Conservation (phyloP, 2,329 filamentous ascomycete genomes). For the Clonostachys rhizophaga region DNA sequence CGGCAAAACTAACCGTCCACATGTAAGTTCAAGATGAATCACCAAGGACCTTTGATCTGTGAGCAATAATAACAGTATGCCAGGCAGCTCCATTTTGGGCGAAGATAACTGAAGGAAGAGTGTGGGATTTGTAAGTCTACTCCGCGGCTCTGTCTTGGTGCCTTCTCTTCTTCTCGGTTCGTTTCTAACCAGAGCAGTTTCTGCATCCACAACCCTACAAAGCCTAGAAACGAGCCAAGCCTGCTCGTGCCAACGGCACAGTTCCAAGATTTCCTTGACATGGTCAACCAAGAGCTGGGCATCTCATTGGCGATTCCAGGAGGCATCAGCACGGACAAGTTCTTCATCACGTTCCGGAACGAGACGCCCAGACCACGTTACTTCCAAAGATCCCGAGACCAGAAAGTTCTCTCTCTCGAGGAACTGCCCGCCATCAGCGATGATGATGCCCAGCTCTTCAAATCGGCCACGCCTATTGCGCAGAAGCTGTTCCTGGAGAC, state of each 20-base stretch:
- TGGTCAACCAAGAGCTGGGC: slow-evolving; percentile 57
- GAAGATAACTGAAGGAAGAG: slow-evolving; percentile 49
- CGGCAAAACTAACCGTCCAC: slow-evolving; percentile 43
- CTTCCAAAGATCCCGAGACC: slow-evolving; percentile 50
- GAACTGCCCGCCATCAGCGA: slow-evolving; percentile 26
- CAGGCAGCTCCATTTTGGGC: slow-evolving; percentile 49
- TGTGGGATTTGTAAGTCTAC: slow-evolving; percentile 71
- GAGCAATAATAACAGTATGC: slow-evolving; percentile 3
- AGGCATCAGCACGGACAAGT: slow-evolving; percentile 43
- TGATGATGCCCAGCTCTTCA: slow-evolving; percentile 23
- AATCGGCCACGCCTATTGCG: slow-evolving; percentile 11
- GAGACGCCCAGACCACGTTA: slow-evolving; percentile 63
- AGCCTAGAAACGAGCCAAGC: slow-evolving; percentile 43
- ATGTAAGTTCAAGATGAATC: slow-evolving; percentile 20
- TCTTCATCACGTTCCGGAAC: slow-evolving; percentile 58
- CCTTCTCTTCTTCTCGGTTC: neutral
- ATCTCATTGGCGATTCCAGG: slow-evolving; percentile 53
- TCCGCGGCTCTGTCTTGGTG: neutral
- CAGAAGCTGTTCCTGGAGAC: slow-evolving; percentile 1
- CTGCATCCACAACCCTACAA: slow-evolving; percentile 54
- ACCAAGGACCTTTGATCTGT: neutral
- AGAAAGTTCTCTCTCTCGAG: slow-evolving; percentile 22
- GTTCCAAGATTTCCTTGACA: slow-evolving; percentile 56
- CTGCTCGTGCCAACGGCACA: slow-evolving; percentile 66
- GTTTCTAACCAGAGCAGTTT: slow-evolving; percentile 40